These are phyloP conservation scores for Dispira simplex DNA, from an alignment of 192 early-diverging fungal species.

Conservation along the genomic window DNA sequence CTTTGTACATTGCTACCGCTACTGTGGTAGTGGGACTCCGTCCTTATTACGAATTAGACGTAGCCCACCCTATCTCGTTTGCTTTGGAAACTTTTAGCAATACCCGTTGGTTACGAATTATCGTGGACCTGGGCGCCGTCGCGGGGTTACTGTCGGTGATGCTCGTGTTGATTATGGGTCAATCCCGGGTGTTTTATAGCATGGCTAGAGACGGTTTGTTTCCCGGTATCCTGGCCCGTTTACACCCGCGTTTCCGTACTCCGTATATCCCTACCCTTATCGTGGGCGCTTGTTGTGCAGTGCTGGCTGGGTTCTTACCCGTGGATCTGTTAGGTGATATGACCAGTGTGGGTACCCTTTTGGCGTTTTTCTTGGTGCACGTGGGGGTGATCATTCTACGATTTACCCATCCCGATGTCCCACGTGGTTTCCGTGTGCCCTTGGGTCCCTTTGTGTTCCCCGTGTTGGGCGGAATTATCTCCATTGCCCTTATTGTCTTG, in stretches of 20 bases:
- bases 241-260: slow-evolving; percentile 58
- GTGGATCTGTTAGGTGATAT: slow-evolving; percentile 71
- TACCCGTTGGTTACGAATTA: slow-evolving; percentile 52
- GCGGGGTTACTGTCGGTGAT: slow-evolving; percentile 67
- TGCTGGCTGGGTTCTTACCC: slow-evolving; percentile 57
- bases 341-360: slow-evolving; percentile 70
- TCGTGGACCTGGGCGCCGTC: slow-evolving; percentile 66
- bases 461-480: slow-evolving; percentile 36
- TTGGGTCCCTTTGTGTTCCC: slow-evolving; percentile 47
- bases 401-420: slow-evolving; percentile 47
- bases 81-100: slow-evolving; percentile 21
- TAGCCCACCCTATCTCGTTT: slow-evolving; percentile 37
- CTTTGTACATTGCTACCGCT: slow-evolving; percentile 58
- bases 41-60: slow-evolving; percentile 31
- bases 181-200: slow-evolving; percentile 75
- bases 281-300: slow-evolving; percentile 43
- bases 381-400: slow-evolving; percentile 60
- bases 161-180: slow-evolving; percentile 54
- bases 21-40: slow-evolving; percentile 60
- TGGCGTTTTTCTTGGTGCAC: slow-evolving; percentile 75
- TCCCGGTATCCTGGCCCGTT: slow-evolving; percentile 47
- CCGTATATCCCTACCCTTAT: slow-evolving; percentile 57
- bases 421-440: slow-evolving; percentile 57
- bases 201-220: slow-evolving; percentile 83
- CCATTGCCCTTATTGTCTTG: slow-evolving; percentile 46